A percentile compares a stretch with the other conserved stretches of the same genome.
Conservation (phyloP, 139 green algal species). For the Micractinium conductrix region DNA sequence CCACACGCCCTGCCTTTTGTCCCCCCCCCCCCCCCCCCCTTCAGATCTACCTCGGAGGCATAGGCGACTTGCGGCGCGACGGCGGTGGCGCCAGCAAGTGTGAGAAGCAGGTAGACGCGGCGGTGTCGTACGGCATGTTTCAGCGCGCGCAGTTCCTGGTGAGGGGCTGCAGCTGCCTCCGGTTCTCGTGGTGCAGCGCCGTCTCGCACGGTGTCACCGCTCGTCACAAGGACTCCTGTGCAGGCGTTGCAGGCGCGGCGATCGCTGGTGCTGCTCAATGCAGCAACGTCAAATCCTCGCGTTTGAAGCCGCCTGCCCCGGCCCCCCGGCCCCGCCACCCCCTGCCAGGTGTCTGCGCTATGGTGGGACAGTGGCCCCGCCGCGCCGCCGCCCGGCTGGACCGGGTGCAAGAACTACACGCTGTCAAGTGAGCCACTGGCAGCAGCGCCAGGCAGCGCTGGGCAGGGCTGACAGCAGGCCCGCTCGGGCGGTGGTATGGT, state of each 20-base stretch:
- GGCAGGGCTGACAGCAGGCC: not conserved
- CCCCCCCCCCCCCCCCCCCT: not conserved
- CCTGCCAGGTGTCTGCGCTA: not conserved
- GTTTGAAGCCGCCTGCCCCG: not conserved
- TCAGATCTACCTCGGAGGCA: slow-evolving; percentile 16
- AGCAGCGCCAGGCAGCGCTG: not conserved
- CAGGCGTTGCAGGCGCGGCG: too few relatives aligned
- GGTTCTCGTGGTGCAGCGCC: too few relatives aligned
- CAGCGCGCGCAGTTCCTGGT: not conserved
- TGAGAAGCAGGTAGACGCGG: not conserved
- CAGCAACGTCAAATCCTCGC: not conserved
- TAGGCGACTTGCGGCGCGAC: slow-evolving; percentile 14
- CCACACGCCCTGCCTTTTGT: not conserved
- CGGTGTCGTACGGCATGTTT: not conserved
- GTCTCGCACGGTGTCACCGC: too few relatives aligned
- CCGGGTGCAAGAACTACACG: slow-evolving; percentile 15
- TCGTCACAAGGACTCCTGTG: too few relatives aligned
- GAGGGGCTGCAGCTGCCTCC: too few relatives aligned
- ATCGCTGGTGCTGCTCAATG: too few relatives aligned
- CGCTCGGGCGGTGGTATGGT: too few relatives aligned
- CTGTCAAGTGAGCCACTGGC: not conserved
- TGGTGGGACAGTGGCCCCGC: slow-evolving; percentile 25
- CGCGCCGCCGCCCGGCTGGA: not conserved
- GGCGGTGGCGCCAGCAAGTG: not conserved
- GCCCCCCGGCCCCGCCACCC: not conserved